Conservation (phyloP, 192 early-diverging fungal genomes). For the Obelidium mucronatum region DNA sequence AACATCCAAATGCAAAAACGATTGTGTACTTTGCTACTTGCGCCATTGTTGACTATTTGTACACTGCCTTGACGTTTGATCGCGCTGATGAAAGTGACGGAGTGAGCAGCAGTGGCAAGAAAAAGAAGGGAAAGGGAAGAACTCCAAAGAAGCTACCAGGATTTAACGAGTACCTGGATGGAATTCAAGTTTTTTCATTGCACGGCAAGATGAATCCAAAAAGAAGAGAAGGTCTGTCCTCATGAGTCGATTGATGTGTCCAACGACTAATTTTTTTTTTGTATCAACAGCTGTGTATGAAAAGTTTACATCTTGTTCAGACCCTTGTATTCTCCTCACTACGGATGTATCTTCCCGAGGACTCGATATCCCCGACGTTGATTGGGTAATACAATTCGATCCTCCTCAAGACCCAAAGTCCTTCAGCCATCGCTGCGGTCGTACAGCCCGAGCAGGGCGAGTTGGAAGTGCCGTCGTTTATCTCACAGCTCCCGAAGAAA, state of each 20-base stretch:
- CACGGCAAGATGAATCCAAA: conserved; percentile 96
- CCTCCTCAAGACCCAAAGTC: conserved; percentile 95
- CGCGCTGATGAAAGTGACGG: not conserved
- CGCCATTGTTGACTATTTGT: conserved; percentile 95
- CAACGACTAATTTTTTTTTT: conserved; percentile 20
- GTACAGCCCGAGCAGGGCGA: conserved; percentile 89
- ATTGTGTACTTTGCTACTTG: conserved; percentile 98
- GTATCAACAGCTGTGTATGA: conserved; percentile 68
- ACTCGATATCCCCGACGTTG: conserved; percentile 95
- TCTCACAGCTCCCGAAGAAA: conserved; percentile 80
- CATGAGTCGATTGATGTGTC: not conserved
- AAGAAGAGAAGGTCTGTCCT: conserved; percentile 62
- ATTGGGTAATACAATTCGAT: conserved; percentile 93
- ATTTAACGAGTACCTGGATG: conserved; percentile 46
- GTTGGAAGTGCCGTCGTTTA: conserved; percentile 88
- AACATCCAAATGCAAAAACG: conserved; percentile 68
- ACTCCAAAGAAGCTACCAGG: not conserved
- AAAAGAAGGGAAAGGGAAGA: conserved; percentile 2
- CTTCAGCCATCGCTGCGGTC: conserved; percentile 94
- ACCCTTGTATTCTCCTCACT: conserved; percentile 82
- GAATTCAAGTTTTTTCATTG: conserved; percentile 71
- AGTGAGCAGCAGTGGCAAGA: not conserved
- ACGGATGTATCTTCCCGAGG: conserved; percentile 97
- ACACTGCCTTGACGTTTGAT: conserved; percentile 36
- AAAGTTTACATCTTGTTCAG: conserved; percentile 70